Evolutionary conservation across 495 filamentous ascomycete genomes (phyloP), one percentile per base, ranked within the genome.

Genomic region (Astrothelium macrocarpum): DNA sequence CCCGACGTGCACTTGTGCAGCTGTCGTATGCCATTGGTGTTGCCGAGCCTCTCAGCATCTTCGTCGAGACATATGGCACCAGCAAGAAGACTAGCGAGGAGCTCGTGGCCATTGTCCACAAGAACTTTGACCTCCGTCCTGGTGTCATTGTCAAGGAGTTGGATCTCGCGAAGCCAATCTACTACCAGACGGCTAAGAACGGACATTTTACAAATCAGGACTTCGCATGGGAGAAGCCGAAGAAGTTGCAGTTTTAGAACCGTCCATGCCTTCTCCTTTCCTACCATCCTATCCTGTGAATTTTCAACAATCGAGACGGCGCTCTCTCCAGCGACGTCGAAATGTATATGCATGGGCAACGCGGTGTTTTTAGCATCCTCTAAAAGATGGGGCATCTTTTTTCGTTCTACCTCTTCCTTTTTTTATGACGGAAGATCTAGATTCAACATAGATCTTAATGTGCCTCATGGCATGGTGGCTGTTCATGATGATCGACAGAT

Each of bases 1-100:
- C 88, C 68, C 90, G 92, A 72, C 92, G 94, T 76, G 89, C 85
- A 59, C 84, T 97, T 49, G 94, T 98, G 65, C 94, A 98, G 83
- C 87, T 98, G 68, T 96, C 92, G 59, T 98, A 98, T 82, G 94
- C 94, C 79, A 98, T 98, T 73, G 94, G 94, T 84, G 94, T 98
- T 65, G 84, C 94, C 32, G 94, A 97, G 84, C 94, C 94, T 67
- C 88, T 96, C 63, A 91, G 89, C 61, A 84, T 94, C 78, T 91
- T 91, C 75, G 88, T 94, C 73, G 89, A 93, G 73, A 82, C 85
- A 25, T 94, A 94, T 77, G 89, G 89, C 67, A 94, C 89, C 60
- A 90, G 87, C 11, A 78, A 84, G 67, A 85, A 82, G 77, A 83
- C 78, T 62, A 87, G 85, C 32, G 85, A 90, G 28, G 87, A 94